phyloP scores from a whole-genome alignment of 1,139 yeast genomes.

The Debaryomyces subglobosus region DNA sequence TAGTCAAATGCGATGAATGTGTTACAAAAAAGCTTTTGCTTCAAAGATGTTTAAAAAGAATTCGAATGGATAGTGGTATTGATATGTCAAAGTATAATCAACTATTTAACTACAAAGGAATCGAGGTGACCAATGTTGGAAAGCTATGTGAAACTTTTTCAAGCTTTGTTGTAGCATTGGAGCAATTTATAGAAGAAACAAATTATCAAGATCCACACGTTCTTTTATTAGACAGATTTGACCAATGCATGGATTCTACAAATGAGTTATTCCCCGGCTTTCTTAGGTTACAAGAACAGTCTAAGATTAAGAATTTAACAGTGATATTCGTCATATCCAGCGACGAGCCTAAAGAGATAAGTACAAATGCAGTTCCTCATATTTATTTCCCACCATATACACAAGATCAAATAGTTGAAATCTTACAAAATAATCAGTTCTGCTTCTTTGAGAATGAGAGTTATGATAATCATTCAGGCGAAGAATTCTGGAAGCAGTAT shows the following conservation, averaged over 20 bases:
- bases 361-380: conserved; percentile 53
- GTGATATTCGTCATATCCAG: conserved; percentile 38
- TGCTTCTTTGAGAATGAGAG: conserved; percentile 29
- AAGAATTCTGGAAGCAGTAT: conserved; percentile 51
- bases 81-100: conserved; percentile 15
- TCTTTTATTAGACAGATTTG: conserved; percentile 61
- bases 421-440: conserved; percentile 33
- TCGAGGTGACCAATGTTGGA: conserved; percentile 21
- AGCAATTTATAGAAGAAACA: conserved; percentile 35
- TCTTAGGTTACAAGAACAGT: conserved; percentile 48
- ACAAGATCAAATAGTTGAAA: conserved; percentile 39
- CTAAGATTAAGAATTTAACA: conserved; percentile 31
- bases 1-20: conserved; percentile 43
- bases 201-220: conserved; percentile 47
- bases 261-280: conserved; percentile 51
- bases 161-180: conserved; percentile 45
- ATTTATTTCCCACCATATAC: conserved; percentile 52
- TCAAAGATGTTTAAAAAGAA: conserved; percentile 38
- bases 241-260: conserved; percentile 54
- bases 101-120: conserved; percentile 21
- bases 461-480: conserved; percentile 24
- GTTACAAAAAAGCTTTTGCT: conserved; percentile 41
- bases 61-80: conserved; percentile 33
- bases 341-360: conserved; percentile 50
- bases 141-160: conserved; percentile 49